A percentile compares a stretch with the other conserved stretches of the same genome.
Evolutionary conservation across 1,284 basidiomycete genomes (phyloP).

Genomic region (Mixia osmundae): DNA sequence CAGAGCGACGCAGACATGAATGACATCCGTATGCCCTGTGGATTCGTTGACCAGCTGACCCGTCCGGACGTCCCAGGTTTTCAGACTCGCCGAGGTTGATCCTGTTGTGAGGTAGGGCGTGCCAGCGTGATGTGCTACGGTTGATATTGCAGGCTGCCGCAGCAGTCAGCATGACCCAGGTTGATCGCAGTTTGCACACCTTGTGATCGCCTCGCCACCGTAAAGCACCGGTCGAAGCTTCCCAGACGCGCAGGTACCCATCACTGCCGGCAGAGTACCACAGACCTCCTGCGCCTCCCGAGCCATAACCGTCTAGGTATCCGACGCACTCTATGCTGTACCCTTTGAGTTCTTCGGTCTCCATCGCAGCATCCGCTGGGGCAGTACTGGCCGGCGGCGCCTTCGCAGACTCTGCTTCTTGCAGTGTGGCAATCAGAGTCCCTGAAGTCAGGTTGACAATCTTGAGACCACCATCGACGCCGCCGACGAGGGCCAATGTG

Average conservation of each 20-base stretch:
- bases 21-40: slow-evolving; percentile 57
- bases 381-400: background rate
- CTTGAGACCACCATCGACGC: slow-evolving; percentile 54
- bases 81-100: slow-evolving; percentile 61
- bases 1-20: slow-evolving; percentile 47
- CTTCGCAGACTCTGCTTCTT: no score
- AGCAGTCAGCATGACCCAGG: slow-evolving; percentile 13
- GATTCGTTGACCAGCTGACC: slow-evolving; percentile 55
- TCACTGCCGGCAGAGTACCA: slow-evolving; percentile 70
- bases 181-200: slow-evolving; percentile 8
- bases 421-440: slow-evolving; percentile 25
- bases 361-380: no score
- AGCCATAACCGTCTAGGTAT: slow-evolving; percentile 31
- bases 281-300: slow-evolving; percentile 22
- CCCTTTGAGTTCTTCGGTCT: no score
- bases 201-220: slow-evolving; percentile 52
- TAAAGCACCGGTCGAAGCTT: slow-evolving; percentile 57
- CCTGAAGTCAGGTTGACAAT: slow-evolving; percentile 70
- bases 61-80: slow-evolving; percentile 79
- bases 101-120: slow-evolving; percentile 53
- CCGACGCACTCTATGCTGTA: slow-evolving; percentile 22
- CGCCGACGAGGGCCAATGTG: slow-evolving; percentile 68
- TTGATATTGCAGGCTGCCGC: slow-evolving; percentile 60
- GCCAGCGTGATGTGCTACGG: slow-evolving; percentile 40
- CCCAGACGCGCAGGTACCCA: slow-evolving; percentile 83